Evolutionary conservation across 192 early-diverging fungal genomes (phyloP).

Genomic region (Phycomyces nitens): DNA sequence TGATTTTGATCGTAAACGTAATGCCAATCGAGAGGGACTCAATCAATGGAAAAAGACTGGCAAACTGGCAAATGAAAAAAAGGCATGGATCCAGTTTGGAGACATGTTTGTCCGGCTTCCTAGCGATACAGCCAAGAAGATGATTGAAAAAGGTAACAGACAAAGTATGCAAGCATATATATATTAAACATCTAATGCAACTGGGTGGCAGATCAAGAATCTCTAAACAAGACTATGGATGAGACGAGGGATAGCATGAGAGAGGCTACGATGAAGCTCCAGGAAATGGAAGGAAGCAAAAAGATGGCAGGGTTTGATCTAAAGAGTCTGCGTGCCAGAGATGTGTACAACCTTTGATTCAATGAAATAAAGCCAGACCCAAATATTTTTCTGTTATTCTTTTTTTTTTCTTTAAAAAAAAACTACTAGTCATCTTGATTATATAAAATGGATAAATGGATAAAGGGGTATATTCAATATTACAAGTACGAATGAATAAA

Average conservation of each 20-base stretch:
- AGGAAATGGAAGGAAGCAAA: conserved; percentile 48
- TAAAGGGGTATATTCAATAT: background rate
- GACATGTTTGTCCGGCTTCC: conserved; percentile 59
- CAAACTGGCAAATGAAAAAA: conserved; percentile 37
- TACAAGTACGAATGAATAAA: background rate
- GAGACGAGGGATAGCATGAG: conserved; percentile 42
- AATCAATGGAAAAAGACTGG: conserved; percentile 41
- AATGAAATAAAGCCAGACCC: background rate
- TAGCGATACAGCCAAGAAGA: conserved; percentile 41
- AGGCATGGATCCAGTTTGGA: conserved; percentile 56
- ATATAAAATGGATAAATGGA: background rate
- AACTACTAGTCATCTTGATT: too few relatives aligned
- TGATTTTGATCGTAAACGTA: conserved; percentile 55
- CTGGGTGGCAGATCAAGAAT: conserved; percentile 43
- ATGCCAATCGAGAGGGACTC: conserved; percentile 56
- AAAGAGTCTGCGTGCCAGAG: conserved; percentile 32
- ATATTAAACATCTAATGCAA: background rate
- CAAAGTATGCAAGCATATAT: background rate
- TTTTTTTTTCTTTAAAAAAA: too few relatives aligned
- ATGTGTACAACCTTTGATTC: conserved; percentile 21
- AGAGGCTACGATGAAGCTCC: conserved; percentile 38
- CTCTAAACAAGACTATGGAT: conserved; percentile 44
- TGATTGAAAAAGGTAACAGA: conserved; percentile 53
- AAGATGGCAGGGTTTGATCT: conserved; percentile 43
- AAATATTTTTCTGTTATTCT: background rate